Conservation (phyloP, 1,139 yeast genomes). For the Pichia sp. region DNA sequence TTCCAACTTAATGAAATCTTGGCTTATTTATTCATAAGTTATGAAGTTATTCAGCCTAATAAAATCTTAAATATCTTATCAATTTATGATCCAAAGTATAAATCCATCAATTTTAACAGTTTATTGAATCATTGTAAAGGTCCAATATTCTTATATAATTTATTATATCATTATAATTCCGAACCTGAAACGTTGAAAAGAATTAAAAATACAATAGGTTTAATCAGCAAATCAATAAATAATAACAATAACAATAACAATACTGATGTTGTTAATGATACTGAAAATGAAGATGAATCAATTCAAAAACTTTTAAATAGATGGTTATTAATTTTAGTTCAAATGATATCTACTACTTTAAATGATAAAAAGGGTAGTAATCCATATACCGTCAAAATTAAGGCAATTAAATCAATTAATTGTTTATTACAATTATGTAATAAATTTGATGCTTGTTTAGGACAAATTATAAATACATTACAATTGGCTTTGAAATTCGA, state of each 20-base stretch:
- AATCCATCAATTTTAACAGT: slow-evolving; percentile 34
- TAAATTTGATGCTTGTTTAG: slow-evolving; percentile 68
- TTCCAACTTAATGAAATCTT: slow-evolving; percentile 37
- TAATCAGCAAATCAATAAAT: slow-evolving; percentile 32
- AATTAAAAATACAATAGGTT: slow-evolving; percentile 36
- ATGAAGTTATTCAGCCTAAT: slow-evolving; percentile 37
- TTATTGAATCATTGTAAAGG: slow-evolving; percentile 41
- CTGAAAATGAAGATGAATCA: slow-evolving; percentile 2
- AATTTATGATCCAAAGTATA: slow-evolving; percentile 42
- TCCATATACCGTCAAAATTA: slow-evolving; percentile 65
- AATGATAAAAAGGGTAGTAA: slow-evolving; percentile 67
- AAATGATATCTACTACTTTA: slow-evolving; percentile 70
- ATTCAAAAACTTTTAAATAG: slow-evolving; percentile 11
- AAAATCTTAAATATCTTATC: slow-evolving; percentile 50
- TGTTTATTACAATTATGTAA: slow-evolving; percentile 57
- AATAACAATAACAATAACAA: slow-evolving; percentile 8
- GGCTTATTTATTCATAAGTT: slow-evolving; percentile 37
- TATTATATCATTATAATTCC: slow-evolving; percentile 22
- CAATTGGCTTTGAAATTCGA: slow-evolving; percentile 70
- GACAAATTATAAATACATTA: slow-evolving; percentile 82
- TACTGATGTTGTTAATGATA: slow-evolving; percentile 4
- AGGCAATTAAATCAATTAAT: slow-evolving; percentile 68
- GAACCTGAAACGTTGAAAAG: slow-evolving; percentile 22
- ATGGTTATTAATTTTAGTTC: slow-evolving; percentile 72
- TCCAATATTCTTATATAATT: slow-evolving; percentile 23